A percentile compares a stretch with the other conserved stretches of the same genome.
These are phyloP conservation scores for Prunus davidiana DNA, from an alignment of 306 rosid genomes.

Conservation along the genomic window DNA sequence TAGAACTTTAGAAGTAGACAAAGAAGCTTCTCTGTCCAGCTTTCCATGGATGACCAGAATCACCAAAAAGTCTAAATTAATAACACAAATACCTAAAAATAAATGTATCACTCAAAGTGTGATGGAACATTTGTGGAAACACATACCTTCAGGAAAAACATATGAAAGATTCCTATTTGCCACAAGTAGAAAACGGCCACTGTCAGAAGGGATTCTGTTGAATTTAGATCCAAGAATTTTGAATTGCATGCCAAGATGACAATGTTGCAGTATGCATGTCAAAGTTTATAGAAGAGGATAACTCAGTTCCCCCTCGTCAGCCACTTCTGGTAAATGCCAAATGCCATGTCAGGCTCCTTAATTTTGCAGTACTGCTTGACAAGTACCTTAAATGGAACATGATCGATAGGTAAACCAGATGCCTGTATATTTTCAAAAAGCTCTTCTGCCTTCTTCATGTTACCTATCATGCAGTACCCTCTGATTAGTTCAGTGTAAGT, in stretches of 20 bases:
- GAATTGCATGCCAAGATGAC: slow-evolving; percentile 18
- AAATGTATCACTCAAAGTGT: not conserved
- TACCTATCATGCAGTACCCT: slow-evolving; percentile 55
- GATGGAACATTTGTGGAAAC: not conserved
- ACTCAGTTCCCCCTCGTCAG: slow-evolving; percentile 30
- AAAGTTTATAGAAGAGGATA: slow-evolving; percentile 15
- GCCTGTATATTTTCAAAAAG: slow-evolving; percentile 41
- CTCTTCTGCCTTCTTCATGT: slow-evolving; percentile 64
- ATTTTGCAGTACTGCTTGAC: slow-evolving; percentile 53
- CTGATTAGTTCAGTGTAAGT: slow-evolving; percentile 69
- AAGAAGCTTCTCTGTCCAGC: not conserved
- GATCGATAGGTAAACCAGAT: slow-evolving; percentile 54
- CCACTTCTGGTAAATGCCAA: slow-evolving; percentile 59
- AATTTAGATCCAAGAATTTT: slow-evolving; percentile 10
- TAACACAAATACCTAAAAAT: not conserved
- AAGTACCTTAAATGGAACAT: slow-evolving; percentile 69
- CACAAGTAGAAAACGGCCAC: slow-evolving; percentile 8
- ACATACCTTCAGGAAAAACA: slow-evolving; percentile 12
- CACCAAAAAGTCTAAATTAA: not conserved
- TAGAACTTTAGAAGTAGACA: not conserved
- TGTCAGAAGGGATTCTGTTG: slow-evolving; percentile 14
- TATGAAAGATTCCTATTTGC: not conserved
- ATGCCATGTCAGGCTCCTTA: slow-evolving; percentile 56
- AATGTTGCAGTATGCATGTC: slow-evolving; percentile 4
- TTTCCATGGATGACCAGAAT: not conserved